Conservation (phyloP, 2,329 filamentous ascomycete genomes). For the Colletotrichum gigasporum region DNA sequence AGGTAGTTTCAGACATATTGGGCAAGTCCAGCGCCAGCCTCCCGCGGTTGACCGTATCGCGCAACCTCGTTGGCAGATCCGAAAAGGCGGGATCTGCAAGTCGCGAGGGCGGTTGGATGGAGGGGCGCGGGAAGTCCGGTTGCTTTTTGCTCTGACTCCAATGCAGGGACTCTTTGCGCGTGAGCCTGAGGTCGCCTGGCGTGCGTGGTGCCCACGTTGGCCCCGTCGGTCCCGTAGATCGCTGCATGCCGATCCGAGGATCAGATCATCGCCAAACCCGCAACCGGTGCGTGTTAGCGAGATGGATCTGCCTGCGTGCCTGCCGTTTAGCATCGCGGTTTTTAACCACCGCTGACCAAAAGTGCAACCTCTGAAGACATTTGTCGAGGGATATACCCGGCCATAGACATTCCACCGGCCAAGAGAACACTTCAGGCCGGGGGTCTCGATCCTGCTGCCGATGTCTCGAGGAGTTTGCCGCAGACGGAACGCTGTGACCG, state of each 20-base stretch:
- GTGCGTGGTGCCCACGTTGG: constrained; percentile 12
- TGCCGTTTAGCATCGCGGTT: background rate
- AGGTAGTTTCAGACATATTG: background rate
- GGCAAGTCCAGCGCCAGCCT: background rate
- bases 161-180: background rate
- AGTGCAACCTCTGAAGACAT: background rate
- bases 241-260: constrained; percentile 18
- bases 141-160: background rate
- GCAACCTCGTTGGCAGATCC: background rate
- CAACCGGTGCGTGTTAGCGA: background rate
- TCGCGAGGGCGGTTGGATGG: background rate
- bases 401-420: background rate
- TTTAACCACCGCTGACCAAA: background rate
- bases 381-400: background rate
- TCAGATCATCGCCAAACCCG: constrained; percentile 5
- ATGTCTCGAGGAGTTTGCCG: background rate
- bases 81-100: background rate
- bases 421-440: no score
- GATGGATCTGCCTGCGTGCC: background rate
- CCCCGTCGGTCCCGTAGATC: constrained; percentile 23
- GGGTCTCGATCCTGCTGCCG: background rate
- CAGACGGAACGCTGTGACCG: no score
- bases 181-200: constrained; percentile 1
- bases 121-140: no score
- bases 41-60: no score